Evolutionary conservation across 2,329 filamentous ascomycete genomes (phyloP).

Genomic region (Fusarium oligoseptatum): DNA sequence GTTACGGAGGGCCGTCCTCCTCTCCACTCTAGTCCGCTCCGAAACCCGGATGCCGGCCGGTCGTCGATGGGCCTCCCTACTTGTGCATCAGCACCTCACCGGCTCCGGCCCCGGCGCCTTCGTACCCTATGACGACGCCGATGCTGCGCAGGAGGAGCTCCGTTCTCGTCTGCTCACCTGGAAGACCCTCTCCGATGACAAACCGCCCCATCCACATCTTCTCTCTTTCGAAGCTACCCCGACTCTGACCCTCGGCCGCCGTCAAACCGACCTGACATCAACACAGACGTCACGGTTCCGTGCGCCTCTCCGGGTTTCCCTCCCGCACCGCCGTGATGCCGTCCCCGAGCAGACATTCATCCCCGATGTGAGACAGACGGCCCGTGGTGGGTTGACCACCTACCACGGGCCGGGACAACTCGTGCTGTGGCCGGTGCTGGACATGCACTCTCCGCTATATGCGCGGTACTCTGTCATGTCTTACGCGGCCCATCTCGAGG

Average conservation of each 20-base stretch:
- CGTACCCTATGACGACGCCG: constrained; percentile 50
- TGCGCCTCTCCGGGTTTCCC: constrained; percentile 54
- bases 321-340: constrained; percentile 42
- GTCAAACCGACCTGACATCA: constrained; percentile 70
- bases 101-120: constrained; percentile 38
- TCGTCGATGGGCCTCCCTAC: constrained; percentile 36
- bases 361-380: constrained; percentile 76
- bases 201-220: constrained; percentile 74
- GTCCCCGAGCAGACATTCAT: constrained; percentile 50
- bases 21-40: constrained; percentile 31
- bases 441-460: constrained; percentile 73
- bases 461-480: constrained; percentile 74
- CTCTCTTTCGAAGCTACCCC: constrained; percentile 86
- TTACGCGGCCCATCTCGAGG: constrained; percentile 85
- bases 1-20: constrained; percentile 20
- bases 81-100: constrained; percentile 50
- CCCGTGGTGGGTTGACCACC: constrained; percentile 91
- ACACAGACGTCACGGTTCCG: constrained; percentile 61
- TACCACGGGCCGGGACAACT: constrained; percentile 96
- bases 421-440: constrained; percentile 92
- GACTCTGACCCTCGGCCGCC: constrained; percentile 90
- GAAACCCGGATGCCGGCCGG: constrained; percentile 16
- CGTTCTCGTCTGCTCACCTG: constrained; percentile 52
- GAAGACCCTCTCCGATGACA: constrained; percentile 46
- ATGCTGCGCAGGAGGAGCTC: constrained; percentile 51